These are phyloP conservation scores for Beta corolliflora DNA, from an alignment of 179 eudicot species.

Conservation along the genomic window DNA sequence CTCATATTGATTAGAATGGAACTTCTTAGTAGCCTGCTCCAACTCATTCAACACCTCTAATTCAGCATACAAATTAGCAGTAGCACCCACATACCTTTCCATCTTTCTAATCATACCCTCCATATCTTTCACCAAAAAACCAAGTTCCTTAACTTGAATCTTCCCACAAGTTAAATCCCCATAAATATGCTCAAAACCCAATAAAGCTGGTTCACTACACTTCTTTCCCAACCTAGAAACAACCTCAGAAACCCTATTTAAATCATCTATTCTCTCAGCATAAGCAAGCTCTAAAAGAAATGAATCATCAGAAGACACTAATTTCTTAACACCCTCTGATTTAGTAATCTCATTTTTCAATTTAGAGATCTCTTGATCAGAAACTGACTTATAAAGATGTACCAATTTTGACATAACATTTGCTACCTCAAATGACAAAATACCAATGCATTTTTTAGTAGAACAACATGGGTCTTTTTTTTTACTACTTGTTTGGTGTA, in stretches of 20 bases:
- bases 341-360: conserved; percentile 52
- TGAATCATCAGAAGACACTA: conserved; percentile 58
- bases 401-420: conserved; percentile 82
- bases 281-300: conserved; percentile 56
- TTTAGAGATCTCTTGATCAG: conserved; percentile 48
- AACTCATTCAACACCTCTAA: conserved; percentile 77
- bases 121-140: conserved; percentile 80
- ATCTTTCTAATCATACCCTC: conserved; percentile 75
- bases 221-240: conserved; percentile 78
- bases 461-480: conserved; percentile 30
- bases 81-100: conserved; percentile 76
- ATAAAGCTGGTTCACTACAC: conserved; percentile 59
- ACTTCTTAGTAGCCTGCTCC: conserved; percentile 62
- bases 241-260: conserved; percentile 56
- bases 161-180: conserved; percentile 56
- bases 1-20: conserved; percentile 54
- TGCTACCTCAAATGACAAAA: conserved; percentile 84
- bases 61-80: conserved; percentile 59
- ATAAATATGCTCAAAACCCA: conserved; percentile 85
- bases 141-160: conserved; percentile 55
- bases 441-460: conserved; percentile 53
- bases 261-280: conserved; percentile 69
- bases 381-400: conserved; percentile 60
- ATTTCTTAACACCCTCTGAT: conserved; percentile 57
- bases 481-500: conserved; percentile 33